A percentile compares a stretch with the other conserved stretches of the same genome.
phyloP scores from a whole-genome alignment of 1,284 basidiomycete genomes.

The Erythrobasidium hasegawianum region DNA sequence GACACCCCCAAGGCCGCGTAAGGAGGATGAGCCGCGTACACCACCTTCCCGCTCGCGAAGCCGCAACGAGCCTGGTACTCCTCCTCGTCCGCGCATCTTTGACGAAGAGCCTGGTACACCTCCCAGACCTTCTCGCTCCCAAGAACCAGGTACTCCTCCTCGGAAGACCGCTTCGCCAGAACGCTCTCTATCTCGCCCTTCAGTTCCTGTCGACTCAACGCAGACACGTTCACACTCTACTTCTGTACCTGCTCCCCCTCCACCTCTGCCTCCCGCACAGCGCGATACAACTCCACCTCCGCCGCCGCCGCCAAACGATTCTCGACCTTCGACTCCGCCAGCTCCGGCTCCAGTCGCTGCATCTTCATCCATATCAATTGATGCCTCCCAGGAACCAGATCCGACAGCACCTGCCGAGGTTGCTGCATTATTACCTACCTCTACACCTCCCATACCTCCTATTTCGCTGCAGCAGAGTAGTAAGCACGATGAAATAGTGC shows the following conservation, averaged over 20 bases:
- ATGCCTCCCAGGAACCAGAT: neutral
- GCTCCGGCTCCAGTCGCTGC: slow-evolving; percentile 8
- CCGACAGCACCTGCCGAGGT: neutral
- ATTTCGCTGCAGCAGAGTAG: no score
- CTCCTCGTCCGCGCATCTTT: no score
- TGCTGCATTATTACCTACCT: neutral
- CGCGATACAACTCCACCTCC: neutral
- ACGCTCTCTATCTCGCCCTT: neutral
- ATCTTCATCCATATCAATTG: neutral
- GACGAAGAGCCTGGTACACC: no score
- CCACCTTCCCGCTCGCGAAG: no score
- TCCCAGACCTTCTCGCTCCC: neutral
- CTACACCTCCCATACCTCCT: no score
- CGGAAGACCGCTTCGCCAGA: neutral
- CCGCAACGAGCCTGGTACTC: no score
- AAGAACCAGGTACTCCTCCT: neutral
- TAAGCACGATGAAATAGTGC: no score
- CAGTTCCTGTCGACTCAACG: neutral
- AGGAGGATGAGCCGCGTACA: no score
- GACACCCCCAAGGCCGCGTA: no score
- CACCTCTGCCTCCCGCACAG: slow-evolving; percentile 1
- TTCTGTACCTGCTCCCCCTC: neutral
- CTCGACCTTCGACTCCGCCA: neutral
- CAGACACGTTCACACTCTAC: neutral
- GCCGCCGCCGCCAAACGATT: slow-evolving; percentile 4